Evolutionary conservation across 1,284 basidiomycete genomes (phyloP).

Genomic region (Cystobasidium slooffiae): DNA sequence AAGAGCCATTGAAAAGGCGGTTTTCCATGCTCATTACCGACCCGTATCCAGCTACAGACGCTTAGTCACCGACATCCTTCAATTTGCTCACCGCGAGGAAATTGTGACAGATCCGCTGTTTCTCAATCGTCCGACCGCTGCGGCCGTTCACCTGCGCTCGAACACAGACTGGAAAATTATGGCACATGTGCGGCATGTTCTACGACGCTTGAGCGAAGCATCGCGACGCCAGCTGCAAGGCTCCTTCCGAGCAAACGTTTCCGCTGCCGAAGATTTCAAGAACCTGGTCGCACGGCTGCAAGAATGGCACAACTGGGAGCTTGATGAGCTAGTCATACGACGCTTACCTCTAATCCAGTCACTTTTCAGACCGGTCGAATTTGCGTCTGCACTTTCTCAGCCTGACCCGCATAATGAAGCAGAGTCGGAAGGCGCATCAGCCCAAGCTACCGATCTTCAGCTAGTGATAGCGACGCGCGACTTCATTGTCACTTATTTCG

Average conservation of each 20-base stretch:
- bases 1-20: constrained; percentile 38
- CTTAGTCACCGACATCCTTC: constrained; percentile 49
- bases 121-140: constrained; percentile 66
- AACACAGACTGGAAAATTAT: constrained; percentile 71
- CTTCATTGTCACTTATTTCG: constrained; percentile 35
- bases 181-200: constrained; percentile 69
- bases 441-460: constrained; percentile 11
- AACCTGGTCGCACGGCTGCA: constrained; percentile 25
- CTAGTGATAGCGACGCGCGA: constrained; percentile 5
- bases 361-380: constrained; percentile 25
- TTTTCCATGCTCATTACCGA: constrained; percentile 35
- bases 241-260: background rate
- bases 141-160: constrained; percentile 74
- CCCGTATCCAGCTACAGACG: constrained; percentile 34
- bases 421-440: background rate
- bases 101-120: constrained; percentile 65
- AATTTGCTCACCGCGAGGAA: constrained; percentile 44
- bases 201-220: constrained; percentile 50
- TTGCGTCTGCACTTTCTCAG: background rate
- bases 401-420: background rate
- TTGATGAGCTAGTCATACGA: constrained; percentile 45
- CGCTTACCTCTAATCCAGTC: constrained; percentile 34
- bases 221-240: background rate
- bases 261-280: constrained; percentile 17
- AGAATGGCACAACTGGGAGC: constrained; percentile 47